Evolutionary conservation across 2,329 filamentous ascomycete genomes (phyloP), one percentile per base, ranked within the genome.

Genomic region (Didymella exigua): DNA sequence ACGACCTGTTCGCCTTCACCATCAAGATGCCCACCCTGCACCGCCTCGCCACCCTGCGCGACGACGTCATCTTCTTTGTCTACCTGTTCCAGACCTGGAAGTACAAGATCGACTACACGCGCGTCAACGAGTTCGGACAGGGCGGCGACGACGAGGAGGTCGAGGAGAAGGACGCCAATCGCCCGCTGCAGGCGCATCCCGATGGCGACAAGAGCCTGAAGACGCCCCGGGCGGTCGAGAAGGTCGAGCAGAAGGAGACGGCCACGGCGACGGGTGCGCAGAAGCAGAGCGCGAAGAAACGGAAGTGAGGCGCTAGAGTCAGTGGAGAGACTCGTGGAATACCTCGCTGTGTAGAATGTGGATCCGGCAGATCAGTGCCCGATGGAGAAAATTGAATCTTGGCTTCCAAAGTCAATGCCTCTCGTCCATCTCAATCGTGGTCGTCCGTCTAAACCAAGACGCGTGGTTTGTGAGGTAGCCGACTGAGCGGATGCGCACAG

Each of bases 11-110:
- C 72, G 95, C 95, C 2, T 99, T 98, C 71, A 99, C 95, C 33
- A 97, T 99, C 81, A 98, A 98, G 80, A 99, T 99, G 95, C 95
- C 95, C 0, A 86, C 93, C 59, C 82, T 99, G 46, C 95, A 99
- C 76, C 86, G 95, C 14, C 81, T 99, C 45, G 92, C 95, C 0
- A 98, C 95, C 0, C 84, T 99, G 60, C 84, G 95, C 57, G 95
- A 99, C 74, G 95, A 99, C 71, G 83, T 99, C 62, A 98, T 99
- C 72, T 99, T 99, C 83, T 99, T 99, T 74, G 83, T 99, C 55
- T 99, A 97, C 78, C 67, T 99, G 4, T 99, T 99, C 78, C 95
- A 99, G 79, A 86, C 88, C 58, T 99, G 87, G 84, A 89, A 89
- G 49, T 99, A 99, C 81, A 91, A 89, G 78, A 83, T 95, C 58